Evolutionary conservation across 441 rosid genomes (phyloP), one percentile per base, ranked within the genome.

Genomic region (Gossypium aridum): DNA sequence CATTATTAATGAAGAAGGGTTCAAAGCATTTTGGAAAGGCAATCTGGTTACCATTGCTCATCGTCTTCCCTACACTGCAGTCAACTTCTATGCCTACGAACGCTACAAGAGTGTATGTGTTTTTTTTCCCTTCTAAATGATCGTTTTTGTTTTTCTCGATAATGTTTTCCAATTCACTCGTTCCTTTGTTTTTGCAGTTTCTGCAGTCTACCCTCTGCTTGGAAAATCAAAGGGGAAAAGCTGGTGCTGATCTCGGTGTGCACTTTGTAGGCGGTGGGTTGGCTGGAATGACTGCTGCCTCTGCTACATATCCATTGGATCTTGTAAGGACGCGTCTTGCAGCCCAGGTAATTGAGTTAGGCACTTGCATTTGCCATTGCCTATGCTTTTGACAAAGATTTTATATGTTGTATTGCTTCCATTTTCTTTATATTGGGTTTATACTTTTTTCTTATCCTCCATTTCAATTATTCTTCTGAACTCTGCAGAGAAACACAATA

Each of bases 291-390:
- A 96, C 98, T 39, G 97, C 99, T 76, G 98, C 97, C 65, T 83
- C 96, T 37, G 93, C 87, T 51, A 90, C 92, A 2, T 96, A 96
- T 81, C 99, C 99, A 2, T 79, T 96, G 71, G 99, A 96, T 89
- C 99, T 96, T 74, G 93, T 94, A 65, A 88, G 99, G 87, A 92
- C 98, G 1, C 94, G 99, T 51, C 95, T 96, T 64, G 90, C 98
- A 73, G 96, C 96, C 7, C 99, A 95, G 98, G 99, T 93, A 87
- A 81, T 74, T 77, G 76, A 74, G 68, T 72, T 28, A 70, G 60
- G 71, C 65, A 19, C 47, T 51, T 59, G 47, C 20, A 12, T 19
- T 54, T 49, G 8, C 55, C 22, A 0, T 19, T 65, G 56, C 57
- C 22, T 55, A 16, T 22, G 26, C 22, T 51, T 31, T 31, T 51